Evolutionary conservation across 345 rosid genomes (phyloP), one percentile per base, ranked within the genome.

Genomic region (Gossypium turneri): DNA sequence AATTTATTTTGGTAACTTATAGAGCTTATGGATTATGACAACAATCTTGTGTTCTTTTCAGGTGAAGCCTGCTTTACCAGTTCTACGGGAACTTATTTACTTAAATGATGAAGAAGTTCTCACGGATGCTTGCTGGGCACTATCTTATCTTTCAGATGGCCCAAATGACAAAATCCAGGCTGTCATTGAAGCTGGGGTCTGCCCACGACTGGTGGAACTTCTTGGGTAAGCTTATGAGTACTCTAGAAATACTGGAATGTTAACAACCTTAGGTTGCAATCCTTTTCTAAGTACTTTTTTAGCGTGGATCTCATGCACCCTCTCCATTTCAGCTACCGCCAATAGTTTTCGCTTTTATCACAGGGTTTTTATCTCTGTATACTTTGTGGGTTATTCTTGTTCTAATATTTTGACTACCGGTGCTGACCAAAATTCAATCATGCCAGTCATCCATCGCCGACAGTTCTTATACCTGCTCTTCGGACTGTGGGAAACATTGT

Each of bases 61-160:
- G 97, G 95, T 90, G 76, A 88, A 86, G 83, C 91, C 95, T 77
- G 97, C 97, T 4, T 75, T 92, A 76, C 88, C 96, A 25, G 76
- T 87, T 83, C 91, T 92, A 51, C 89, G 84, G 78, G 88, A 88
- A 70, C 97, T 92, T 67, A 88, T 92, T 48, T 82, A 84, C 79
- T 79, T 85, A 66, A 82, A 83, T 76, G 97, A 92, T 82, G 97
- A 92, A 79, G 97, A 92, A 87, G 95, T 92, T 76, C 79, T 92
- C 58, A 89, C 97, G 24, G 95, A 92, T 89, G 95, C 94, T 27
- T 90, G 97, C 79, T 92, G 97, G 97, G 97, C 93, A 70, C 85
- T 88, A 34, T 88, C 91, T 1, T 85, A 88, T 77, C 91, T 88
- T 74, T 88, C 89, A 29, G 97, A 92, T 82, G 95, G 95, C 38